These are phyloP conservation scores for Echinosophora koreensis DNA, from an alignment of 306 rosid species.

Conservation along the genomic window DNA sequence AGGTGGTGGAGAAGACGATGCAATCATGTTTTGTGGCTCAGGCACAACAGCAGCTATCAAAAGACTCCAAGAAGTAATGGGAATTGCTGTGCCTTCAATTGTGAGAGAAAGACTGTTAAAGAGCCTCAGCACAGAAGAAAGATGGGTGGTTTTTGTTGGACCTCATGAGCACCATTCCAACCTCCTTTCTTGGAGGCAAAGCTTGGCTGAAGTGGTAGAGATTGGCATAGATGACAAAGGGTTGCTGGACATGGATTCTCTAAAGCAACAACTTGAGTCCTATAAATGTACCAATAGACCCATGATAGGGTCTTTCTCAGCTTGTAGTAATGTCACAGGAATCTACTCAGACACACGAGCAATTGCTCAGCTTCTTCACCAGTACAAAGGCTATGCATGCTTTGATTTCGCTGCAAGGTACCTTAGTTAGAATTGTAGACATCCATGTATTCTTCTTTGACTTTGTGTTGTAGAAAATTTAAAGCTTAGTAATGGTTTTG, in stretches of 20 bases:
- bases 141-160: constrained; percentile 90
- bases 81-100: constrained; percentile 67
- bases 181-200: constrained; percentile 87
- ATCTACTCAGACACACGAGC: constrained; percentile 68
- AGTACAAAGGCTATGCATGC: constrained; percentile 70
- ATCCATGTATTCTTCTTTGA: not conserved
- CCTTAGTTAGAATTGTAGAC: not conserved
- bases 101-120: constrained; percentile 60
- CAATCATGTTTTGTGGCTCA: constrained; percentile 74
- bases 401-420: constrained; percentile 94
- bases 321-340: constrained; percentile 93
- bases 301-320: constrained; percentile 85
- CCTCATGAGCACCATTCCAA: constrained; percentile 91
- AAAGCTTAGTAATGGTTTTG: not conserved
- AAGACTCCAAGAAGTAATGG: constrained; percentile 91
- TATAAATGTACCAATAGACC: constrained; percentile 62
- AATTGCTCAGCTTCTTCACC: constrained; percentile 78
- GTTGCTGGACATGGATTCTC: constrained; percentile 61
- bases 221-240: constrained; percentile 74
- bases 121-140: constrained; percentile 54
- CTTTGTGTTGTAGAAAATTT: not conserved
- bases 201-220: constrained; percentile 80
- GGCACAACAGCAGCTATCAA: constrained; percentile 86
- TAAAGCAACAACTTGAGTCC: constrained; percentile 56
- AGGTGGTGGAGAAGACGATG: constrained; percentile 71